Percentiles rank a stretch among this genome's conserved stretches.
phyloP scores from a whole-genome alignment of 768 basidiomycete genomes.

The Lactarius trivialis region DNA sequence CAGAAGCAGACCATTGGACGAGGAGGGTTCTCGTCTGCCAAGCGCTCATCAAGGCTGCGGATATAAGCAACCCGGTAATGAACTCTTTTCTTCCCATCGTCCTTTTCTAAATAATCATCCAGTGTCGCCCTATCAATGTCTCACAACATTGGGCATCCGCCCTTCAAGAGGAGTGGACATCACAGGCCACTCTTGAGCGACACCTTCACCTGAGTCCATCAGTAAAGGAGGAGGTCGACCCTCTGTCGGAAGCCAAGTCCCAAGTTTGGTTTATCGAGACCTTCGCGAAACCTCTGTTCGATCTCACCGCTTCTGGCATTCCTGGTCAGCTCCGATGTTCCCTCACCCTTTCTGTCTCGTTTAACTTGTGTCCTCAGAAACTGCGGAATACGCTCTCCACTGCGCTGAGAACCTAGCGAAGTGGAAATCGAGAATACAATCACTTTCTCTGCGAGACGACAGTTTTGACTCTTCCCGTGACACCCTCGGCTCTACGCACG shows the following conservation, averaged over 20 bases:
- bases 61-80: constrained; percentile 96
- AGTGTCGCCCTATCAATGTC: constrained; percentile 91
- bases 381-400: constrained; percentile 57
- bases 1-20: constrained; percentile 33
- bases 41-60: constrained; percentile 92
- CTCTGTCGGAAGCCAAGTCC: constrained; percentile 63
- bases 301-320: constrained; percentile 62
- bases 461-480: not conserved
- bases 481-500: constrained; percentile 16
- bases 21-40: constrained; percentile 73
- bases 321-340: constrained; percentile 49
- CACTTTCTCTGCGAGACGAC: constrained; percentile 30
- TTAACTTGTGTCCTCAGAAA: constrained; percentile 38
- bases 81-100: not conserved
- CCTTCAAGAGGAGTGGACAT: constrained; percentile 83
- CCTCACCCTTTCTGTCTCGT: not conserved
- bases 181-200: constrained; percentile 82
- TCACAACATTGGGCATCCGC: constrained; percentile 91
- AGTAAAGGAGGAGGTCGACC: constrained; percentile 41
- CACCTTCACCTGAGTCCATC: constrained; percentile 63
- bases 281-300: constrained; percentile 80
- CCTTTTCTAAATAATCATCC: constrained; percentile 5
- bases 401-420: constrained; percentile 61
- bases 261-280: constrained; percentile 86
- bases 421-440: constrained; percentile 54